phyloP scores from a whole-genome alignment of 2,329 filamentous ascomycete species.

The Verticillium klebahnii region DNA sequence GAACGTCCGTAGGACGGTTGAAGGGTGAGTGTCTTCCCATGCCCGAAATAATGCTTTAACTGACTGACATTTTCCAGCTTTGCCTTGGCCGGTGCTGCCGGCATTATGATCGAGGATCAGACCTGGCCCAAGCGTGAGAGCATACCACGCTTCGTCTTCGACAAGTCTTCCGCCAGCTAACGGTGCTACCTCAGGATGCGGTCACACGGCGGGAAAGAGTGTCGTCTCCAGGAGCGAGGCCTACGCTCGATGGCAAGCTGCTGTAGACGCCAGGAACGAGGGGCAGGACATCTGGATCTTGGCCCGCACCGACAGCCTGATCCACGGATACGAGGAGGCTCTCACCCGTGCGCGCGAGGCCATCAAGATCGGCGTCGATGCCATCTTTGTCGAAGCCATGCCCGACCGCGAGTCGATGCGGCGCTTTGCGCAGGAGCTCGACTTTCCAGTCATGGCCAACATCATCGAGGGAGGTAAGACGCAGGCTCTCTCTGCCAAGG shows the following conservation, averaged over 20 bases:
- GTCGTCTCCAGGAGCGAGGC: conserved; percentile 40
- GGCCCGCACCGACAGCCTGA: conserved; percentile 37
- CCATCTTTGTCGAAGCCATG: conserved; percentile 37
- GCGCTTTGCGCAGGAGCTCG: conserved; percentile 27
- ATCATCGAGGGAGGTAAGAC: conserved; percentile 28
- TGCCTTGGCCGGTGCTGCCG: conserved; percentile 32
- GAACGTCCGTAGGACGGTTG: conserved; percentile 39
- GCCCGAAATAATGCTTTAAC: too few relatives aligned
- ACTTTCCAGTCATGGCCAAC: conserved; percentile 32
- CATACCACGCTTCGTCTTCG: too few relatives aligned
- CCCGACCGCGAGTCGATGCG: conserved; percentile 36
- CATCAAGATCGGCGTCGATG: conserved; percentile 37
- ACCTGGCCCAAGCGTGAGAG: conserved; percentile 40
- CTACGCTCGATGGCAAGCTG: conserved; percentile 39
- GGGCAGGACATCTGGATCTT: conserved; percentile 40
- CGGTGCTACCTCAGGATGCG: conserved; percentile 14
- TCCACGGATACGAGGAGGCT: conserved; percentile 39
- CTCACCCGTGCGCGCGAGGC: conserved; percentile 34
- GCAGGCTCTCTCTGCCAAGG: conserved; percentile 26
- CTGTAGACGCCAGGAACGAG: conserved; percentile 38
- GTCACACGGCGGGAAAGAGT: conserved; percentile 39
- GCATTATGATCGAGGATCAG: conserved; percentile 41
- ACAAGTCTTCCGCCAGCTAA: too few relatives aligned
- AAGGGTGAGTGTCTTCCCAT: conserved; percentile 13
- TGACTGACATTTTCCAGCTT: conserved; percentile 18